These are phyloP conservation scores for Anacardium occidentale DNA, from an alignment of 345 rosid species.

Conservation along the genomic window DNA sequence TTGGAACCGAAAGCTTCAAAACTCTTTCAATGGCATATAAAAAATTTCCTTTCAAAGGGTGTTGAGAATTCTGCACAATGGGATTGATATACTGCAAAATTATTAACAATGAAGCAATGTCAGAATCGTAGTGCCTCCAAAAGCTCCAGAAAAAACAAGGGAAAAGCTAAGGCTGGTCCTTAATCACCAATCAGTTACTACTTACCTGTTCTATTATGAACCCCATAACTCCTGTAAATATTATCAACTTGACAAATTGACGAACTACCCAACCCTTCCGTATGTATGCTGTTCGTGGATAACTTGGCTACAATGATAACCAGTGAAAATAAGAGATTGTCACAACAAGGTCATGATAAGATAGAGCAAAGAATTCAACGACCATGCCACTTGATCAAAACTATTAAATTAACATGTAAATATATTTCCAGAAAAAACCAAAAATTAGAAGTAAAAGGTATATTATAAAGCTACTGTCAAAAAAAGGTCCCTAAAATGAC, in stretches of 20 bases:
- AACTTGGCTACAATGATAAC: conserved; percentile 56
- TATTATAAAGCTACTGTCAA: background rate
- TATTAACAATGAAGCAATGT: conserved; percentile 21
- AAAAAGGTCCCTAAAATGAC: background rate
- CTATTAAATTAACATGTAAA: background rate
- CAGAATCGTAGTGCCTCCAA: conserved; percentile 9
- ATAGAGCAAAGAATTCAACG: background rate
- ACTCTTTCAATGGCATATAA: conserved; percentile 88
- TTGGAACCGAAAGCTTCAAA: conserved; percentile 96
- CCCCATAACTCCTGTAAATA: conserved; percentile 95
- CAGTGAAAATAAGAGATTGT: conserved; percentile 9
- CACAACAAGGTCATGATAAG: conserved; percentile 1
- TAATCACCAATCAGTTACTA: conserved; percentile 15
- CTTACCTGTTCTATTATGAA: conserved; percentile 90
- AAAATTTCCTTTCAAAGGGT: conserved; percentile 87
- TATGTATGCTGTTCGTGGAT: conserved; percentile 78
- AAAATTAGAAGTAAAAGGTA: background rate
- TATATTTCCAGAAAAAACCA: background rate
- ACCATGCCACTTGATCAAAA: background rate
- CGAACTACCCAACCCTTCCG: conserved; percentile 92
- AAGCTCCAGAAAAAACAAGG: background rate
- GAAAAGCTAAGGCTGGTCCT: conserved; percentile 15
- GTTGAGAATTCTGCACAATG: conserved; percentile 87
- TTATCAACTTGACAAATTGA: conserved; percentile 72
- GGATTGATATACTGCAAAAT: conserved; percentile 95